Conservation (phyloP, 2,329 filamentous ascomycete species). For the Botrytis hyacinthi region DNA sequence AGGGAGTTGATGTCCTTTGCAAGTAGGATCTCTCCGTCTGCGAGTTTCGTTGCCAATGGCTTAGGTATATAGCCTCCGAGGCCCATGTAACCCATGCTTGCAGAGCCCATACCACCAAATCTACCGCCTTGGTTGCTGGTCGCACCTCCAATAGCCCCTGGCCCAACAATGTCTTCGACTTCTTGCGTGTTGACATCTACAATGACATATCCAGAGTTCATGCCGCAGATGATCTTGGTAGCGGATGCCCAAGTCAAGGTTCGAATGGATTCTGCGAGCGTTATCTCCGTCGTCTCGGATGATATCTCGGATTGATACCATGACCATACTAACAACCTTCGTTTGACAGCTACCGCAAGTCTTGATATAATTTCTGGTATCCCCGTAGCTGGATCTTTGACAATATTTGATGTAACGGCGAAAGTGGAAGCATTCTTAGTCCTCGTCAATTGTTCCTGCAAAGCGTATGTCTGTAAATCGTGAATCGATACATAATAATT, state of each 20-base stretch:
- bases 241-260: slow-evolving; percentile 89
- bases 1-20: slow-evolving; percentile 97
- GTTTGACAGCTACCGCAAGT: slow-evolving; percentile 88
- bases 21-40: slow-evolving; percentile 82
- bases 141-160: slow-evolving; percentile 66
- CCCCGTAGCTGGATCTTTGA: slow-evolving; percentile 80
- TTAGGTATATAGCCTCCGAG: slow-evolving; percentile 89
- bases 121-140: slow-evolving; percentile 54
- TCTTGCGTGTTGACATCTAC: slow-evolving; percentile 77
- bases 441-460: slow-evolving; percentile 74
- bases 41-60: slow-evolving; percentile 78
- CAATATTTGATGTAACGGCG: slow-evolving; percentile 91
- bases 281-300: slow-evolving; percentile 71
- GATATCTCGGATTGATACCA: slow-evolving; percentile 94
- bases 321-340: slow-evolving; percentile 84
- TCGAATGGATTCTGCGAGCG: slow-evolving; percentile 78
- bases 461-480: slow-evolving; percentile 79
- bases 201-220: slow-evolving; percentile 88
- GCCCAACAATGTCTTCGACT: slow-evolving; percentile 75
- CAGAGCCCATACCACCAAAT: slow-evolving; percentile 79
- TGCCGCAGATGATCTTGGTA: slow-evolving; percentile 81
- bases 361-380: slow-evolving; percentile 92
- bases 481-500: slow-evolving; percentile 88
- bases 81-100: slow-evolving; percentile 95
- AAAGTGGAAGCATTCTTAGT: slow-evolving; percentile 89